Conservation (phyloP, 805 yeast species). For the Yarrowia sp. region DNA sequence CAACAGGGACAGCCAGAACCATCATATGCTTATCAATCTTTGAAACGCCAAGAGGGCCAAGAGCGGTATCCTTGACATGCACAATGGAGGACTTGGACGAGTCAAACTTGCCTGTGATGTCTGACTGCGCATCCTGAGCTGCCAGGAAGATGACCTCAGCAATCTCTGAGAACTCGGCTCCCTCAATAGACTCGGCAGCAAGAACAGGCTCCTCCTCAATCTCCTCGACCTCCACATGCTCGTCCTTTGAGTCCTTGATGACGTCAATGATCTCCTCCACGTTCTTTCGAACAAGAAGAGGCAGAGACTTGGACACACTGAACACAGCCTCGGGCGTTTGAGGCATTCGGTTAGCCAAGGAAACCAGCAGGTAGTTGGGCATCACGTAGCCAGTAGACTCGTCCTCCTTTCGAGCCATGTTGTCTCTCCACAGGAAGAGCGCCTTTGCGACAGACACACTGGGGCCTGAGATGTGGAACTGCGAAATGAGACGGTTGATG, state of each 20-base stretch:
- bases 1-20: slow-evolving; percentile 34
- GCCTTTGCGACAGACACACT: slow-evolving; percentile 56
- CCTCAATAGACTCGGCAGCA: slow-evolving; percentile 34
- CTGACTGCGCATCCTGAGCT: slow-evolving; percentile 31
- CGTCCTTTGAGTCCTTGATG: slow-evolving; percentile 51
- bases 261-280: slow-evolving; percentile 66
- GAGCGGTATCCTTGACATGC: slow-evolving; percentile 18
- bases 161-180: slow-evolving; percentile 34
- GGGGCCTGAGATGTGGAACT: slow-evolving; percentile 40
- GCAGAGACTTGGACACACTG: slow-evolving; percentile 48
- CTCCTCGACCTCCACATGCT: slow-evolving; percentile 29
- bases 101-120: slow-evolving; percentile 15
- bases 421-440: slow-evolving; percentile 85
- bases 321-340: slow-evolving; percentile 55
- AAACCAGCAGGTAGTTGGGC: slow-evolving; percentile 78
- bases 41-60: slow-evolving; percentile 22
- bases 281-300: slow-evolving; percentile 64
- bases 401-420: slow-evolving; percentile 73
- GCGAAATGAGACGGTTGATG: slow-evolving; percentile 42
- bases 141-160: slow-evolving; percentile 32
- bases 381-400: slow-evolving; percentile 84
- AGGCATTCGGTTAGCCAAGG: slow-evolving; percentile 66
- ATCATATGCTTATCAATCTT: slow-evolving; percentile 27
- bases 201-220: slow-evolving; percentile 30
- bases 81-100: slow-evolving; percentile 36